Base-by-base conservation (phyloP, 176 grass and related monocot species). In the Pontederia crassipes region DNA sequence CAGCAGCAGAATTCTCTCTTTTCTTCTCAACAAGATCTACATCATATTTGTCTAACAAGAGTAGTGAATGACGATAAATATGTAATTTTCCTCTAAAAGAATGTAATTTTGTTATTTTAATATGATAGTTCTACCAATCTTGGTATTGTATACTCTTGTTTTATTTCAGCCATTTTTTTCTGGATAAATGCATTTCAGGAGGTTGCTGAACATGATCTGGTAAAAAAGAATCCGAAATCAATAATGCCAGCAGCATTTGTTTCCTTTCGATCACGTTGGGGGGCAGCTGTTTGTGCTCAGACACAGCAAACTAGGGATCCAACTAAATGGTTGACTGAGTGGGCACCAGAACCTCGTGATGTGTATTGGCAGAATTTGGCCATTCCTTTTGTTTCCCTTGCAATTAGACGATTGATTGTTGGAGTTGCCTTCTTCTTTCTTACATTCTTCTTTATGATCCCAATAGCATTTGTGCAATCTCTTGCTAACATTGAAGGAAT, bases 271-370 rank as follows among this genome's bases (percentile, higher is more conserved):
- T 74, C 85, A 64, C 77, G 85, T 28, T 93, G 94, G 88, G 84
- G 76, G 59, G 94, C 94, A 69, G 94, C 94, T 71, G 88, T 89
- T 48, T 99, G 88, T 77, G 94, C 94, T 70, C 94, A 99, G 72
- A 99, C 94, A 72, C 94, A 99, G 29, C 94, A 99, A 73, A 89
- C 94, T 63, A 79, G 88, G 50, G 86, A 99, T 66, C 94, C 85
- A 16, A 93, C 94, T 9, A 46, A 78, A 58, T 99, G 94, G 94
- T 74, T 99, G 65, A 89, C 85, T n/a, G 88, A 92, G 52, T 89
- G 88, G 94, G 94, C 94, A 75, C 88, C 88, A 48, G 88, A 98
- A 78, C 94, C 94, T 74, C 77, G 88, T 18, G 88, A 98, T 50
- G 68, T 98, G 11, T 98, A 93, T 55, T 99, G 94, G 94, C 51